phyloP scores from a whole-genome alignment of 257 asterid species.

The Nicotiana undulata region DNA sequence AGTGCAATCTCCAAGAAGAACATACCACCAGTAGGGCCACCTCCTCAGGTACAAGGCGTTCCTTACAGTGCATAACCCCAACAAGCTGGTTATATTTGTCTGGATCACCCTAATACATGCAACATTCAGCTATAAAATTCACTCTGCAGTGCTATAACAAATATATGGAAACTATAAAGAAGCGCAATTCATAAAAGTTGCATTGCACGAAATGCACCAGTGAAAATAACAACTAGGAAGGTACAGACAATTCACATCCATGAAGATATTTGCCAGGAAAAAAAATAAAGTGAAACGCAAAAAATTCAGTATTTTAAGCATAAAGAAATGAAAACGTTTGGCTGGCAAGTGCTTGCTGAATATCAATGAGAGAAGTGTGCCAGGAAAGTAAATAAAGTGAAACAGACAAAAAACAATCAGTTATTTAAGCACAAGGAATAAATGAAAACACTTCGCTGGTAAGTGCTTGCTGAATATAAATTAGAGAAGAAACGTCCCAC shows the following conservation, averaged over 20 bases:
- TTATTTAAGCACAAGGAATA: background rate
- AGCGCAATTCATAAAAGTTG: background rate
- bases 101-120: slow-evolving; percentile 44
- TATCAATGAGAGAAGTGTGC: too few species aligned
- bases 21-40: slow-evolving; percentile 87
- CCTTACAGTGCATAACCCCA: slow-evolving; percentile 40
- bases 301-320: background rate
- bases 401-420: background rate
- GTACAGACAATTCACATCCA: background rate
- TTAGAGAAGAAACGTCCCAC: too few species aligned
- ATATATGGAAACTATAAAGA: background rate
- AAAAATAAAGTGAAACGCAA: background rate
- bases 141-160: background rate
- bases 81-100: slow-evolving; percentile 55
- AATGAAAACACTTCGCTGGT: too few species aligned
- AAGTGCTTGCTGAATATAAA: too few species aligned
- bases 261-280: background rate
- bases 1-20: background rate
- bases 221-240: background rate
- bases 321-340: background rate
- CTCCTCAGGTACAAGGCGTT: slow-evolving; percentile 45
- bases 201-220: background rate
- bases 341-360: background rate
- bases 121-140: slow-evolving; percentile 7
- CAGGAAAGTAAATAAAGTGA: too few species aligned